These are phyloP conservation scores for Dipodascus albidus DNA, from an alignment of 805 yeast species.

Conservation along the genomic window DNA sequence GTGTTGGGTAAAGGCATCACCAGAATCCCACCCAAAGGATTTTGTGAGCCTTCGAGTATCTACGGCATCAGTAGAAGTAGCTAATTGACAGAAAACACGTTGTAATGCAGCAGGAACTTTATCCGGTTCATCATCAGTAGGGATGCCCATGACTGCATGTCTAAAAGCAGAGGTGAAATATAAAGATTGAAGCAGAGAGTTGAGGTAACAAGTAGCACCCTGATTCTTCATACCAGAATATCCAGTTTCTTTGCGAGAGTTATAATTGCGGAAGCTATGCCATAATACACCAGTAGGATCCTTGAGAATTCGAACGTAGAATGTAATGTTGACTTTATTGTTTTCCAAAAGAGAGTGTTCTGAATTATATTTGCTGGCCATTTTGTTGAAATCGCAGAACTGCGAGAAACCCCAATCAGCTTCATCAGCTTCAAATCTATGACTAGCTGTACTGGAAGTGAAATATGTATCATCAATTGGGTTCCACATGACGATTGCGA, in stretches of 20 bases:
- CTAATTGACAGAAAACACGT: constrained; percentile 70
- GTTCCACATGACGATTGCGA: constrained; percentile 74
- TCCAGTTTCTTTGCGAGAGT: constrained; percentile 81
- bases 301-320: constrained; percentile 60
- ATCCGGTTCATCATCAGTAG: constrained; percentile 50
- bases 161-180: constrained; percentile 77
- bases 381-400: constrained; percentile 46
- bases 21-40: constrained; percentile 95
- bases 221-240: constrained; percentile 89
- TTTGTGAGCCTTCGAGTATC: constrained; percentile 80
- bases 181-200: constrained; percentile 83
- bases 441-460: constrained; percentile 54
- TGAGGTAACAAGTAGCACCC: constrained; percentile 97
- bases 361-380: constrained; percentile 27
- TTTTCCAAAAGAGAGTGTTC: constrained; percentile 36
- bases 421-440: constrained; percentile 63
- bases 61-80: constrained; percentile 61
- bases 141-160: constrained; percentile 78
- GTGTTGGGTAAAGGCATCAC: constrained; percentile 94
- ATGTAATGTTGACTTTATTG: constrained; percentile 58
- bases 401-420: constrained; percentile 95
- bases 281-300: constrained; percentile 93
- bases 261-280: constrained; percentile 70
- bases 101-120: constrained; percentile 80
- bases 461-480: constrained; percentile 58